phyloP scores from a whole-genome alignment of 306 rosid species.

The Oemleria cerasiformis region DNA sequence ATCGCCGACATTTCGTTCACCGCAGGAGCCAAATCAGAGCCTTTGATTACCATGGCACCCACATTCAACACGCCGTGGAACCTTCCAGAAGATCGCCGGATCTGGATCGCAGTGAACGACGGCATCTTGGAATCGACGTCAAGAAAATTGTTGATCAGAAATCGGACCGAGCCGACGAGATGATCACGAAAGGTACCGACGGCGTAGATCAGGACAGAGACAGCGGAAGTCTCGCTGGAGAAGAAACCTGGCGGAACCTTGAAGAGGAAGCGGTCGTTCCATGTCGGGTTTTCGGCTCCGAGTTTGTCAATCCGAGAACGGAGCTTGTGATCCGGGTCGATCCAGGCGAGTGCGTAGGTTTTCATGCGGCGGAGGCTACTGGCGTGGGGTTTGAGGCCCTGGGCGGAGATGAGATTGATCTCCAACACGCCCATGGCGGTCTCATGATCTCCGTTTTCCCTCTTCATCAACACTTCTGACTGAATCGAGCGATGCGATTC shows the following conservation, averaged over 20 bases:
- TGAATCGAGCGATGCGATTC: slow-evolving; percentile 25
- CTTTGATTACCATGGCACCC: slow-evolving; percentile 48
- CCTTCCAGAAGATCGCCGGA: slow-evolving; percentile 82
- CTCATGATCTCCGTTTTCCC: slow-evolving; percentile 14
- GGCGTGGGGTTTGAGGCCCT: slow-evolving; percentile 55
- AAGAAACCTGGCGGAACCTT: slow-evolving; percentile 65
- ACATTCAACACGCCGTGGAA: slow-evolving; percentile 76
- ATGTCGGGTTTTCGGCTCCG: slow-evolving; percentile 73
- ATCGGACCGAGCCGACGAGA: slow-evolving; percentile 65
- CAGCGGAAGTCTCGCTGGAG: slow-evolving; percentile 62
- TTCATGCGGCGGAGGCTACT: slow-evolving; percentile 36
- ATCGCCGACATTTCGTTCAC: slow-evolving; percentile 49
- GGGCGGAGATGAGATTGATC: slow-evolving; percentile 94
- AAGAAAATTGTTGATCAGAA: slow-evolving; percentile 62
- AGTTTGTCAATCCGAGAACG: slow-evolving; percentile 60
- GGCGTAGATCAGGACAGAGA: slow-evolving; percentile 66
- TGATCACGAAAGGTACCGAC: slow-evolving; percentile 53
- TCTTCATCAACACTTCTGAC: slow-evolving; percentile 24
- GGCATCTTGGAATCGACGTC: slow-evolving; percentile 35
- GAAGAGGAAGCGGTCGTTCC: slow-evolving; percentile 94
- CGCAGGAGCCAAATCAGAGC: slow-evolving; percentile 47
- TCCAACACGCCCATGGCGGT: slow-evolving; percentile 50
- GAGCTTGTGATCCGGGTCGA: slow-evolving; percentile 54
- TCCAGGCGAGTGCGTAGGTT: slow-evolving; percentile 74
- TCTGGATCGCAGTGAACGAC: slow-evolving; percentile 66